Conservation (phyloP, 768 basidiomycete species). For the Gyrodon lividus region DNA sequence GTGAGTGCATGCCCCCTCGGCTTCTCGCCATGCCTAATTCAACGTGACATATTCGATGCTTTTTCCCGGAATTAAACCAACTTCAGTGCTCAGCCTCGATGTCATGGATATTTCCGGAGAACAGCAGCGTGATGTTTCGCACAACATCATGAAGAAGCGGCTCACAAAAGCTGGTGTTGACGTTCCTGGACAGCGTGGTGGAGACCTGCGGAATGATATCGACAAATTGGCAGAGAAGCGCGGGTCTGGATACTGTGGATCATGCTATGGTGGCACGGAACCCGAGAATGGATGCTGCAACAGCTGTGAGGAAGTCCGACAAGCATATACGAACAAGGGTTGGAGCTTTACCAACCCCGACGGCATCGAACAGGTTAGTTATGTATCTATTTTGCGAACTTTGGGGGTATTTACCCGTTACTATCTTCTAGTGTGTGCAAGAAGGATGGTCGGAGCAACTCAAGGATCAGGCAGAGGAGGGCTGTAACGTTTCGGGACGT, state of each 20-base stretch:
- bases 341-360: conserved; percentile 96
- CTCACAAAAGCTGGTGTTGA: conserved; percentile 56
- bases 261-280: conserved; percentile 87
- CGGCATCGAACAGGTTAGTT: conserved; percentile 82
- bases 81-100: conserved; percentile 87
- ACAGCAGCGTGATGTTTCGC: conserved; percentile 85
- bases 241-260: conserved; percentile 79
- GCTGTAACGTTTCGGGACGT: conserved; percentile 90
- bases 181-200: conserved; percentile 54
- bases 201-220: conserved; percentile 82
- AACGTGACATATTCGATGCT: neutral
- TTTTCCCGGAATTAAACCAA: neutral
- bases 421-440: conserved; percentile 64
- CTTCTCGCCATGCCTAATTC: neutral
- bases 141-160: conserved; percentile 85
- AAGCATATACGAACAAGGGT: conserved; percentile 85
- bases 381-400: neutral
- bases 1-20: conserved; percentile 48
- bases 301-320: conserved; percentile 91
- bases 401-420: neutral
- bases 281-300: conserved; percentile 89
- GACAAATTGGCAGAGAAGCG: conserved; percentile 71
- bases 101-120: conserved; percentile 99
- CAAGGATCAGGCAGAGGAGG: conserved; percentile 88
- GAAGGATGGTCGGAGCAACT: conserved; percentile 97